A percentile compares a stretch with the other conserved stretches of the same genome.
phyloP scores from a whole-genome alignment of 2,329 filamentous ascomycete genomes.

The Dendryphion nanum region DNA sequence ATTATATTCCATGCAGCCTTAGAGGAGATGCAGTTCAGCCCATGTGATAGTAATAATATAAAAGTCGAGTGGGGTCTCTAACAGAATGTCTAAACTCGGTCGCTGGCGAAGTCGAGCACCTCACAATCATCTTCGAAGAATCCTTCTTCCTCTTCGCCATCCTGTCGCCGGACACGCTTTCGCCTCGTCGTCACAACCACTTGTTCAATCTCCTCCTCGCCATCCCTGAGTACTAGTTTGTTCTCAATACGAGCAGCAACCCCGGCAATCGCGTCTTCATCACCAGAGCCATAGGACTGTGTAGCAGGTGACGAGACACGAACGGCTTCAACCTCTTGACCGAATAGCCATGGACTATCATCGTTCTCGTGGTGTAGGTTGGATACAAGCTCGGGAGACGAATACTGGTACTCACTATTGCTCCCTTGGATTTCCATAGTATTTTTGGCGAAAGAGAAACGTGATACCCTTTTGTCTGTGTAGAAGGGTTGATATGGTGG shows the following conservation, averaged over 20 bases:
- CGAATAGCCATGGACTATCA: constrained; percentile 52
- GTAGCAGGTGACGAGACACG: constrained; percentile 43
- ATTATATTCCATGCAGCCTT: no score
- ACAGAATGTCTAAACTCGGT: constrained; percentile 43
- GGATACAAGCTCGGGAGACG: constrained; percentile 19
- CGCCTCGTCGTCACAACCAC: constrained; percentile 80
- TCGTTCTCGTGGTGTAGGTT: constrained; percentile 37
- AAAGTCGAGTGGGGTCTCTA: background rate
- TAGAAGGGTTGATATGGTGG: constrained; percentile 96
- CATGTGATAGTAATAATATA: no score
- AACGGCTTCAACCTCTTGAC: constrained; percentile 48
- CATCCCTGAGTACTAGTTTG: constrained; percentile 51
- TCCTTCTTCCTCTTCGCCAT: constrained; percentile 59
- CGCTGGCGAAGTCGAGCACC: constrained; percentile 78
- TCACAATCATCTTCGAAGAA: constrained; percentile 95
- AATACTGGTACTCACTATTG: constrained; percentile 21
- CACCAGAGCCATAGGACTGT: constrained; percentile 34
- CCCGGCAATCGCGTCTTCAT: constrained; percentile 51
- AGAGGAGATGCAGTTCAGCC: no score
- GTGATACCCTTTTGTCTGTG: constrained; percentile 78
- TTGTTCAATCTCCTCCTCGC: constrained; percentile 65
- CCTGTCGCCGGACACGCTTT: constrained; percentile 53
- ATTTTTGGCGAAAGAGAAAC: constrained; percentile 63
- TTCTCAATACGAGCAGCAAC: constrained; percentile 41
- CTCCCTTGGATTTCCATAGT: constrained; percentile 17